A percentile compares a stretch with the other conserved stretches of the same genome.
Evolutionary conservation across 371 early-diverging fungal genomes (phyloP).

Genomic region (Syncephalastrum monosporum): DNA sequence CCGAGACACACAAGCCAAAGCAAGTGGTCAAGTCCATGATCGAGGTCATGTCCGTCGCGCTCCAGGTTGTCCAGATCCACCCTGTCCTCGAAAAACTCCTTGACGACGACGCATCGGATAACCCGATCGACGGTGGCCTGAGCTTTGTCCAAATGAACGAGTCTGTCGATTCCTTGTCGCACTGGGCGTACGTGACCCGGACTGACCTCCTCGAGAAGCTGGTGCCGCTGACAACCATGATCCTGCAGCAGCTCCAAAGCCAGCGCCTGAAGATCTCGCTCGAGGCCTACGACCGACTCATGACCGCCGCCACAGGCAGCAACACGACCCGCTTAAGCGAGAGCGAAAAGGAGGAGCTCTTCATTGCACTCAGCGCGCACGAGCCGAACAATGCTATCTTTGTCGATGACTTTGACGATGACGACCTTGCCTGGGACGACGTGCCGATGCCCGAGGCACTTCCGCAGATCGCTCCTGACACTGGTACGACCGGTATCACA

Average conservation of each 20-base stretch:
- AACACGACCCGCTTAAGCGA: slow-evolving; percentile 25
- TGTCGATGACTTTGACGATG: slow-evolving; percentile 43
- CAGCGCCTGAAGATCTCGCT: slow-evolving; percentile 30
- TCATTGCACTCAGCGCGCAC: slow-evolving; percentile 33
- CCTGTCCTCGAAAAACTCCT: slow-evolving; percentile 25
- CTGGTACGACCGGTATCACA: neutral
- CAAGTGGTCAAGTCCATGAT: slow-evolving; percentile 29
- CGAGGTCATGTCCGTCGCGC: slow-evolving; percentile 30
- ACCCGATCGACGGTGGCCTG: neutral
- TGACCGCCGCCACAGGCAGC: slow-evolving; percentile 40
- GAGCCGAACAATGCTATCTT: slow-evolving; percentile 40
- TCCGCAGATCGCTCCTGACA: slow-evolving; percentile 1
- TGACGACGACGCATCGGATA: slow-evolving; percentile 6
- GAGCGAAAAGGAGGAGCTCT: slow-evolving; percentile 28
- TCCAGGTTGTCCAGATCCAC: slow-evolving; percentile 21
- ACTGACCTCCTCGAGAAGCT: slow-evolving; percentile 32
- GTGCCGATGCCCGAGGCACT: slow-evolving; percentile 9
- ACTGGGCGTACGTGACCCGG: slow-evolving; percentile 46
- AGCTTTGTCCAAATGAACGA: slow-evolving; percentile 17
- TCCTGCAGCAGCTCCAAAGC: slow-evolving; percentile 26
- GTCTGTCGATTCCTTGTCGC: slow-evolving; percentile 34
- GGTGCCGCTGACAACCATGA: slow-evolving; percentile 24
- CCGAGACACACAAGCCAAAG: slow-evolving; percentile 28
- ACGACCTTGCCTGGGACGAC: slow-evolving; percentile 36
- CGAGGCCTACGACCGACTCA: slow-evolving; percentile 36